Percentiles rank a stretch among this genome's conserved stretches.
Evolutionary conservation across 2,329 filamentous ascomycete genomes (phyloP).

Genomic region (Talaromyces sp.): DNA sequence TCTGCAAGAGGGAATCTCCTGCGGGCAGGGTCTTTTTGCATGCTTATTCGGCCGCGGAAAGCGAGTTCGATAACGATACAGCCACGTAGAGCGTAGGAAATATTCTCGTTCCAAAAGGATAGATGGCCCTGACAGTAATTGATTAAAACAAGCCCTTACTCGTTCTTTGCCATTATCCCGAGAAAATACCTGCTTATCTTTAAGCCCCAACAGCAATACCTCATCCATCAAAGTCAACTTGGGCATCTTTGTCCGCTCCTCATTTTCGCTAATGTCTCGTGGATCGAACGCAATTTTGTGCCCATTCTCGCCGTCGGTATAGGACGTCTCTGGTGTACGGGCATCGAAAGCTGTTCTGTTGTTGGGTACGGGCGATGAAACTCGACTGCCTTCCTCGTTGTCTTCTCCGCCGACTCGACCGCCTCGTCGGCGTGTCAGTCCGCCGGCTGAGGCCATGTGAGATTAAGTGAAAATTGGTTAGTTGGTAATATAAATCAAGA

Average conservation of each 20-base stretch:
- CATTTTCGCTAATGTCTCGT: slow-evolving; percentile 93
- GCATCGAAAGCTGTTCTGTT: slow-evolving; percentile 57
- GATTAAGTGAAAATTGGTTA: not conserved
- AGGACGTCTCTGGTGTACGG: slow-evolving; percentile 70
- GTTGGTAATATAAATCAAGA: not conserved
- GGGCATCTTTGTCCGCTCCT: slow-evolving; percentile 93
- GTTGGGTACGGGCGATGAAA: slow-evolving; percentile 61
- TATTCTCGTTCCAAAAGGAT: slow-evolving; percentile 99
- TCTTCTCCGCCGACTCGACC: slow-evolving; percentile 57
- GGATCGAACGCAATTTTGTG: slow-evolving; percentile 99
- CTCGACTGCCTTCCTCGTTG: slow-evolving; percentile 61
- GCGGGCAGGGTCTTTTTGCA: slow-evolving; percentile 93
- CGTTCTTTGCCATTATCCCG: not conserved
- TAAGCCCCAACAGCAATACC: slow-evolving; percentile 87
- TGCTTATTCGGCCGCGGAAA: slow-evolving; percentile 92
- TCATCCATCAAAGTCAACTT: slow-evolving; percentile 99
- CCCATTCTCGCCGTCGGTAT: slow-evolving; percentile 82
- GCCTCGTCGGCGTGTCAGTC: slow-evolving; percentile 67
- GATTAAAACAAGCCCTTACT: not conserved
- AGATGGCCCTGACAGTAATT: slow-evolving; percentile 76
- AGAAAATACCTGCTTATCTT: slow-evolving; percentile 85
- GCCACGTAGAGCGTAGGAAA: slow-evolving; percentile 93
- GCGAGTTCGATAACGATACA: slow-evolving; percentile 98
- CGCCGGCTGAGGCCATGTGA: slow-evolving; percentile 64
- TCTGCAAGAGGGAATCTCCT: slow-evolving; percentile 90